These are phyloP conservation scores for Verticillium longisporum DNA, from an alignment of 2,329 filamentous ascomycete genomes.

Conservation along the genomic window DNA sequence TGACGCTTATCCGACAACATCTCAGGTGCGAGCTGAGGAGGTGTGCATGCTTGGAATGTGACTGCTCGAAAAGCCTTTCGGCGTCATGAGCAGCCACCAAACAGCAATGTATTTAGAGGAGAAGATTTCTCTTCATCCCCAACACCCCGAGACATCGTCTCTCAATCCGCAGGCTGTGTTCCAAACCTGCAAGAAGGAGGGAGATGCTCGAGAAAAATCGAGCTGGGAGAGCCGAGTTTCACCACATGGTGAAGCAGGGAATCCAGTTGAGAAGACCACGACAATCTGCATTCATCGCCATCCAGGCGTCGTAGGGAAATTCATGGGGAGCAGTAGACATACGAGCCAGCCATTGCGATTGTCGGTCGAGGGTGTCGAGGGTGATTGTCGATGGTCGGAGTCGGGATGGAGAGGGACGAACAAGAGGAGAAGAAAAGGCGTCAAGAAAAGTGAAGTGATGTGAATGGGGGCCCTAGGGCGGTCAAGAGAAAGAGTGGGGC, in stretches of 20 bases:
- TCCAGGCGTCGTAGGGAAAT: conserved; percentile 32
- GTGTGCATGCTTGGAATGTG: conserved; percentile 37
- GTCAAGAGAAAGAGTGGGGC: conserved; percentile 1
- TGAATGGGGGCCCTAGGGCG: neutral
- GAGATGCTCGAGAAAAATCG: conserved; percentile 64
- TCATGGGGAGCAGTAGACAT: conserved; percentile 31
- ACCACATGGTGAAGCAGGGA: conserved; percentile 26
- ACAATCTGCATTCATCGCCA: conserved; percentile 63
- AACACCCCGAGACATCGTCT: conserved; percentile 64
- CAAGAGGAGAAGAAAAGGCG: neutral
- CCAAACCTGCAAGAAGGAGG: conserved; percentile 45
- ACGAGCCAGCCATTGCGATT: conserved; percentile 46
- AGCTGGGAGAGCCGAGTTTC: conserved; percentile 59
- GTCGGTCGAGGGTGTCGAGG: conserved; percentile 29
- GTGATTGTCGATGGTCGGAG: conserved; percentile 25
- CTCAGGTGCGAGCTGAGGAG: conserved; percentile 47
- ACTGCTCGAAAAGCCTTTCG: conserved; percentile 19
- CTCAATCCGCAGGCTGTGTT: conserved; percentile 44
- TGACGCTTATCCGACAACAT: conserved; percentile 70
- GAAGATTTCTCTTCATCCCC: conserved; percentile 69
- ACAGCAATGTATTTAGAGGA: conserved; percentile 71
- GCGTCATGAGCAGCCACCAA: conserved; percentile 21
- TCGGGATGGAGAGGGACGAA: conserved; percentile 10
- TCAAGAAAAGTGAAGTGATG: neutral
- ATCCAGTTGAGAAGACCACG: conserved; percentile 75